Conservation (phyloP, 116 monocot genomes). For the Posidonia oceanica region DNA sequence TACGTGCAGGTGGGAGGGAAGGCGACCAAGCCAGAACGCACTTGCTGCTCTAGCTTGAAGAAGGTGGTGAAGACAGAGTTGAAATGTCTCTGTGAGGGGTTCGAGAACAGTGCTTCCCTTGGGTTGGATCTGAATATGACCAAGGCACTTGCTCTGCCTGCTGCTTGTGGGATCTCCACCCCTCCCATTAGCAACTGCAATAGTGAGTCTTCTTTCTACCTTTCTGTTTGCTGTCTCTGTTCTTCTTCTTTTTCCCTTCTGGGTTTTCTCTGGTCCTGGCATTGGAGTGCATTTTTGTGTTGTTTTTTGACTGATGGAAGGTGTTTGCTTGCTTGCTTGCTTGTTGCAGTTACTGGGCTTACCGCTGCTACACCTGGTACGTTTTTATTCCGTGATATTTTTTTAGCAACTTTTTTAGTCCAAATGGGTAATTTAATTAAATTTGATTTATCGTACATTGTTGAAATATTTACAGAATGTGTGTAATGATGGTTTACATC, state of each 20-base stretch:
- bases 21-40: conserved; percentile 4
- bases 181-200: conserved; percentile 10
- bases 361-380: neutral
- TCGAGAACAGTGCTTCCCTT: conserved; percentile 7
- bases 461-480: no score
- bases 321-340: no score
- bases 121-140: conserved; percentile 9
- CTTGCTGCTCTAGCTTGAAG: conserved; percentile 13
- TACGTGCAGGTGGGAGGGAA: conserved; percentile 9
- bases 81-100: conserved; percentile 14
- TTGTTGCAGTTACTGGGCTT: neutral
- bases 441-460: no score
- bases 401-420: no score
- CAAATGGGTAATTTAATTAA: no score
- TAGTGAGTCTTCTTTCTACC: conserved; percentile 3
- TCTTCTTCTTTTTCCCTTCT: neutral
- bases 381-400: neutral
- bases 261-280: no score
- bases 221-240: neutral
- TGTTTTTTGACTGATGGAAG: no score
- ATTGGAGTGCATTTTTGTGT: no score
- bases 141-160: conserved; percentile 13
- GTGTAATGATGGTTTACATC: no score
- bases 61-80: conserved; percentile 6
- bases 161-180: conserved; percentile 5